Evolutionary conservation across 345 rosid genomes (phyloP), one percentile per base, ranked within the genome.

Genomic region (Populus alba): DNA sequence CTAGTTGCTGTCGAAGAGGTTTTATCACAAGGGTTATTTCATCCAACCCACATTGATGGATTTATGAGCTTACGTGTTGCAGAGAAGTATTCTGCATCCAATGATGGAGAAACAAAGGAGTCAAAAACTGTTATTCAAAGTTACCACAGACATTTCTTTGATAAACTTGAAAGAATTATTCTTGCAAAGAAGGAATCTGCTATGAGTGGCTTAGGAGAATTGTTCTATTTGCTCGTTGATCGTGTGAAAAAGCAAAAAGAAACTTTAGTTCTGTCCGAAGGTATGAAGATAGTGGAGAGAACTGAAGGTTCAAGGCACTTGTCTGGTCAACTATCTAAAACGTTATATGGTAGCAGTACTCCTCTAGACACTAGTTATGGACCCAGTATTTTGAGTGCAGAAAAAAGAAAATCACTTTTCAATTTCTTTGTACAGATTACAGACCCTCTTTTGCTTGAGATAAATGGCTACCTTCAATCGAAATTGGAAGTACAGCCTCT

Each of bases 71-170:
- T 94, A 83, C 84, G 76, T 5, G 85, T 86, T 81, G 55, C 80
- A 37, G 88, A 87, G 74, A 94, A 83, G 84, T 90, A 91, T 88
- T 82, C 81, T 43, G 73, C 82, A 76, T 76, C 73, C 25, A 20
- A 41, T 66, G 88, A 82, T 75, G 90, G 78, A 17, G 73, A 85
- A 69, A 75, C 77, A 15, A 78, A 86, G 72, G 85, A 75, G 80
- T 79, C 80, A 65, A 90, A 83, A 81, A 80, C 76, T 18, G 75
- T 80, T 18, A 67, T 88, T 70, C 82, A 81, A 83, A 92, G 99
- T 85, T 92, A 96, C 76, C 98, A 96, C 61, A 87, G 95, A 73
- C 93, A 92, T 85, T 87, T 92, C 59, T 92, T 94, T 83, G 85
- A 89, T 75, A 89, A 87, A 86, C 81, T 92, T 53, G 85, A 89